phyloP scores from a whole-genome alignment of 2,329 filamentous ascomycete genomes.

The Botrytis fragariae region DNA sequence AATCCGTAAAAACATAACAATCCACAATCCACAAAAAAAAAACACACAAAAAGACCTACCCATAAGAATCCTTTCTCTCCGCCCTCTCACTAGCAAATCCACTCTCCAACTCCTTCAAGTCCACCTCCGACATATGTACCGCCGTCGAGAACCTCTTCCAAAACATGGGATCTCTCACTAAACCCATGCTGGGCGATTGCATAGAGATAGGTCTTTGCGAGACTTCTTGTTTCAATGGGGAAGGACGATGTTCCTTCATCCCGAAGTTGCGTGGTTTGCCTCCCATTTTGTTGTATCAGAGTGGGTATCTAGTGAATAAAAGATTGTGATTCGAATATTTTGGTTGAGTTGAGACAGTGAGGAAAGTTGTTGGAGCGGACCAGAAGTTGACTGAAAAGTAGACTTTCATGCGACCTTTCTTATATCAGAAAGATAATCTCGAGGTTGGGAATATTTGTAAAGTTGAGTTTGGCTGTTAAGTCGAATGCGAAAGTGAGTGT shows the following conservation, averaged over 20 bases:
- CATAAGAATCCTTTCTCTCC: conserved; percentile 13
- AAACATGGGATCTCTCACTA: conserved; percentile 38
- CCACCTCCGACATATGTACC: conserved; percentile 33
- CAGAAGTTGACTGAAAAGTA: neutral
- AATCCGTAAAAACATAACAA: neutral
- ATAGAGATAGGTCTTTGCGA: conserved; percentile 19
- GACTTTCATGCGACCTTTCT: neutral
- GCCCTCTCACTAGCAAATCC: conserved; percentile 20
- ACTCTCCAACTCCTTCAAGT: conserved; percentile 28
- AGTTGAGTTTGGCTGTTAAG: neutral
- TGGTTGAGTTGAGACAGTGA: neutral
- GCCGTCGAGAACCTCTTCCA: conserved; percentile 39
- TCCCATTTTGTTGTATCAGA: conserved; percentile 23
- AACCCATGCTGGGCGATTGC: conserved; percentile 27
- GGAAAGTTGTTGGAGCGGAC: neutral
- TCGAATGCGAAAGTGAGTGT: neutral
- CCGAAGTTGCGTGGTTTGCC: conserved; percentile 27
- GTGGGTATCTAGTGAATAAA: neutral
- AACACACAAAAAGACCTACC: conserved; percentile 10
- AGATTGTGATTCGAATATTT: neutral
- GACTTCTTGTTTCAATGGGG: conserved; percentile 36
- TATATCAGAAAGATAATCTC: neutral
- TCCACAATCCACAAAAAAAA: neutral
- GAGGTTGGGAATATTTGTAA: neutral
- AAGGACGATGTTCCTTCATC: conserved; percentile 31